A percentile compares a stretch with the other conserved stretches of the same genome.
Evolutionary conservation across 2,329 filamentous ascomycete species (phyloP).

Genomic region (Ophiosphaerella korrae): DNA sequence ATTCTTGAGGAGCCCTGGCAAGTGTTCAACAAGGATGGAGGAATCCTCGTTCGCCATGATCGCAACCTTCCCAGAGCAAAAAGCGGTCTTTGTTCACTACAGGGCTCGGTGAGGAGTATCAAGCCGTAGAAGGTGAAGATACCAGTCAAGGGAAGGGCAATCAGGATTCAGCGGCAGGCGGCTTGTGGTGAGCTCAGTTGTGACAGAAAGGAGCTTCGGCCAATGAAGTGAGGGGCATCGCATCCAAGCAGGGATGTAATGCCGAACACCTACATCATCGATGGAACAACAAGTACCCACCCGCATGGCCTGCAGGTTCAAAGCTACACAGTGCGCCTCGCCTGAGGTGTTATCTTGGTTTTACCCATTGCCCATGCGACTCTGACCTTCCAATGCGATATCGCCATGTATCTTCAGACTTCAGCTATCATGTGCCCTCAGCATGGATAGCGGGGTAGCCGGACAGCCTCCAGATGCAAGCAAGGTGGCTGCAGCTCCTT

Average conservation of each 20-base stretch:
- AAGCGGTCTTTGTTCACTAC: slow-evolving; percentile 1
- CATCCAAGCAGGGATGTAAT: slow-evolving; percentile 13
- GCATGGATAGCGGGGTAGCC: slow-evolving; percentile 28
- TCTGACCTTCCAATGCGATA: slow-evolving; percentile 17
- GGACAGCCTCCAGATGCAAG: slow-evolving; percentile 2
- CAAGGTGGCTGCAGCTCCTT: neutral
- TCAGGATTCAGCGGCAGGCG: slow-evolving; percentile 10
- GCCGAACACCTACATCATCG: slow-evolving; percentile 19
- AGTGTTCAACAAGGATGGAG: slow-evolving; percentile 64
- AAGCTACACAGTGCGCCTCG: slow-evolving; percentile 7
- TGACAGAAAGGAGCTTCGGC: slow-evolving; percentile 27
- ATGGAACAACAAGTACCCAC: neutral
- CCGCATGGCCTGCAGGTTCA: neutral
- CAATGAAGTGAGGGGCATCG: slow-evolving; percentile 32
- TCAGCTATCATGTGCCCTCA: slow-evolving; percentile 13
- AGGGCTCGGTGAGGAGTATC: slow-evolving; percentile 3
- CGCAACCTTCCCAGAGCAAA: neutral
- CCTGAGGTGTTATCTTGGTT: slow-evolving; percentile 7
- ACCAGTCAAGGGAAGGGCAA: neutral
- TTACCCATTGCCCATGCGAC: slow-evolving; percentile 8
- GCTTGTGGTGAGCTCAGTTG: slow-evolving; percentile 6
- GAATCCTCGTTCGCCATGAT: slow-evolving; percentile 22
- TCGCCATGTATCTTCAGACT: slow-evolving; percentile 17
- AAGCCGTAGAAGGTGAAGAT: slow-evolving; percentile 7
- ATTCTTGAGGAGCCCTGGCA: slow-evolving; percentile 69